Evolutionary conservation across 805 yeast genomes (phyloP), one percentile per base, ranked within the genome.

Genomic region (Saturnispora sekii): DNA sequence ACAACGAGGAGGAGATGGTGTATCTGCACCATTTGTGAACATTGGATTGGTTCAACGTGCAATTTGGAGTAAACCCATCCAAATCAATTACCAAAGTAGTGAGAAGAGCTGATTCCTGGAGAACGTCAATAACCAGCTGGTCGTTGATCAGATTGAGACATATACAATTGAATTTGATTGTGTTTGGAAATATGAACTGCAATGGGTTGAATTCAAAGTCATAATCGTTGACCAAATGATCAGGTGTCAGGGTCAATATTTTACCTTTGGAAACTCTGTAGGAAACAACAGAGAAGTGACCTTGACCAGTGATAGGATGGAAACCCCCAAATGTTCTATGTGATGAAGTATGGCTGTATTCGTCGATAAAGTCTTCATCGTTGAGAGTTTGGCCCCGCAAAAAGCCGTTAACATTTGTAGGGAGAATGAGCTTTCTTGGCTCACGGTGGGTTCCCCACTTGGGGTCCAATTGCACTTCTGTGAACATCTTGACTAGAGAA

Each of bases 1-100:
- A 76, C 51, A 81, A 77, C 7, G 77, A 72, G 59, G 81, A 84
- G 1, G 93, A 89, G 32, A 74, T 73, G 7, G 84, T 73, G 44
- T 80, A 76, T 48, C 69, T 69, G 44, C 85, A 77, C 93, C 94
- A 86, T 38, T 72, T 63, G 42, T 59, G 57, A 45, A 74, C 63
- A 32, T 62, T 65, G 36, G 51, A 34, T 43, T 49, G 12, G 33
- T 47, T n/a, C 44, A 38, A 35, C 36, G 37, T 12, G 12, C 44
- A 49, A 31, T 46, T 49, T 37, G 15, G 26, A n/a, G 60, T 48
- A 50, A 82, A 81, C 44, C 73, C 69, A 3, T 63, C 53, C 9
- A 71, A 50, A 14, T 65, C 60, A 28, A 83, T 49, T 3, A 60
- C 55, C 30, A 79, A 50, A 0, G 85, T 75, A 35, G 79, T 66